Evolutionary conservation across 306 rosid species (phyloP).

Genomic region (Luffa aegyptiaca): DNA sequence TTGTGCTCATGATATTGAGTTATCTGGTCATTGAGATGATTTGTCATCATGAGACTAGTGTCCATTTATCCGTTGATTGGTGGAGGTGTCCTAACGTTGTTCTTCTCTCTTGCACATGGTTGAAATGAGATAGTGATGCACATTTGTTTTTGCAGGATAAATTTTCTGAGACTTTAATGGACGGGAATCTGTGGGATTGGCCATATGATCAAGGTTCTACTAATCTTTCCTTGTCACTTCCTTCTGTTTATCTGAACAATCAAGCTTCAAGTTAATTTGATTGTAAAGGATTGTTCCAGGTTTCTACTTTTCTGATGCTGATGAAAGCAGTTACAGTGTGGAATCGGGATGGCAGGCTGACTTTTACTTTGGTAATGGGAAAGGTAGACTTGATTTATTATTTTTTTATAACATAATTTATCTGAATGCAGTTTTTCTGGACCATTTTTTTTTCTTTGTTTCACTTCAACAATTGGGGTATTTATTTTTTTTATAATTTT

Average conservation of each 20-base stretch:
- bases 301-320: constrained; percentile 26
- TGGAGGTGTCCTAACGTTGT: neutral
- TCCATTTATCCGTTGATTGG: neutral
- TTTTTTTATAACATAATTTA: neutral
- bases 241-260: constrained; percentile 1
- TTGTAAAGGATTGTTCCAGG: constrained; percentile 8
- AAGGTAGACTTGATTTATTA: constrained; percentile 27
- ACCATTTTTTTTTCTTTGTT: neutral
- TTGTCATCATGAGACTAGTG: neutral
- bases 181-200: constrained; percentile 56
- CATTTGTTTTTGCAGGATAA: constrained; percentile 31
- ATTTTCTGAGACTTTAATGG: constrained; percentile 34
- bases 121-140: neutral
- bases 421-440: neutral
- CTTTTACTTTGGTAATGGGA: constrained; percentile 32
- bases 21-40: neutral
- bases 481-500: neutral
- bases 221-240: constrained; percentile 2
- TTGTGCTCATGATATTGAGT: neutral
- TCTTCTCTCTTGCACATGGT: neutral
- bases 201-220: constrained; percentile 43
- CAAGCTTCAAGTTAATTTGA: neutral
- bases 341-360: constrained; percentile 37
- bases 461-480: neutral
- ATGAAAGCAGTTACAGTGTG: constrained; percentile 17